A percentile compares a stretch with the other conserved stretches of the same genome.
Conservation (phyloP, 495 filamentous ascomycete genomes). For the Xylaria scruposa region DNA sequence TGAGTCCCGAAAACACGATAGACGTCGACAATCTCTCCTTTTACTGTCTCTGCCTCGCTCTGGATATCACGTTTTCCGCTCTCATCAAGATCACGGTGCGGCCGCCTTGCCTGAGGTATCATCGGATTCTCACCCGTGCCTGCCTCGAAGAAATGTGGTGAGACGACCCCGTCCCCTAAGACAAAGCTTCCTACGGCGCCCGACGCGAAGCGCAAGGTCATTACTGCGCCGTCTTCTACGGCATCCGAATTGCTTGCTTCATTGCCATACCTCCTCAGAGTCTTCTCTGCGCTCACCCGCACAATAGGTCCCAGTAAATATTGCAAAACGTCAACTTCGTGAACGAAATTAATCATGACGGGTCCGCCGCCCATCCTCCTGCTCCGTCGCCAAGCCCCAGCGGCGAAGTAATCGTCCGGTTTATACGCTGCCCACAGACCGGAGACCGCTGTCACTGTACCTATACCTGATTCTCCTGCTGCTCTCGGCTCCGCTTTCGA, state of each 20-base stretch:
- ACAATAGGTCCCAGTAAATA: conserved; percentile 62
- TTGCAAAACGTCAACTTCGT: conserved; percentile 66
- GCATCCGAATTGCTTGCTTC: conserved; percentile 51
- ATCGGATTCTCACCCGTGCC: conserved; percentile 66
- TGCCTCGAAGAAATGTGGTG: conserved; percentile 61
- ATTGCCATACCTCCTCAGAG: conserved; percentile 3
- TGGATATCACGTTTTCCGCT: neutral
- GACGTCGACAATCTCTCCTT: conserved; percentile 47
- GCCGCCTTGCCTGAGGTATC: conserved; percentile 47
- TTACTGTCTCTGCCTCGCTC: neutral
- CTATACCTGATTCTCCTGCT: conserved; percentile 41
- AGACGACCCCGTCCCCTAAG: conserved; percentile 57
- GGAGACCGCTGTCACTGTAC: conserved; percentile 58
- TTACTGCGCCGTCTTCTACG: conserved; percentile 64
- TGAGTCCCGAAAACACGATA: conserved; percentile 64
- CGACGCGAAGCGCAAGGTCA: conserved; percentile 61
- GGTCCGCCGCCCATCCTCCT: conserved; percentile 51
- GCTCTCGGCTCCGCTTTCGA: conserved; percentile 13
- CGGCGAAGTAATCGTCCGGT: conserved; percentile 57
- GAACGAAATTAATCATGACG: conserved; percentile 65
- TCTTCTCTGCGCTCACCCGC: conserved; percentile 58
- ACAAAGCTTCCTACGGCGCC: conserved; percentile 66
- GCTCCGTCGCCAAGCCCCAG: conserved; percentile 55
- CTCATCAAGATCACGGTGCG: neutral
- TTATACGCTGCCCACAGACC: conserved; percentile 64